These are phyloP conservation scores for Pseudohalonectria lignicola DNA, from an alignment of 2,329 filamentous ascomycete species.

Conservation along the genomic window DNA sequence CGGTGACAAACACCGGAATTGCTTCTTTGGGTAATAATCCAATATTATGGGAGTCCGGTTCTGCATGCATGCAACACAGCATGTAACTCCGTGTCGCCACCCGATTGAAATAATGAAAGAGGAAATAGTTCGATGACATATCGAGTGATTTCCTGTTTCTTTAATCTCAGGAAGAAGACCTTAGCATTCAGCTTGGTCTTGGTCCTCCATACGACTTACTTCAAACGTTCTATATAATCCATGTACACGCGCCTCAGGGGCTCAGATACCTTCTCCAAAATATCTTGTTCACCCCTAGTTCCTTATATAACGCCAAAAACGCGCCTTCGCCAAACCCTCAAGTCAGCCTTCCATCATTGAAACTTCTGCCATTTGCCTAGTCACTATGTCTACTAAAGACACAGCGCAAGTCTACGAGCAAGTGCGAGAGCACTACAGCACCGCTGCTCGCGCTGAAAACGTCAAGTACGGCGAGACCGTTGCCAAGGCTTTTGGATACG, in stretches of 20 bases:
- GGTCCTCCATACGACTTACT: too few species aligned
- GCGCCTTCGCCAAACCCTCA: not conserved
- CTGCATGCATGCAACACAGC: too few species aligned
- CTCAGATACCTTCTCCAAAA: not conserved
- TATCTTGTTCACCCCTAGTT: not conserved
- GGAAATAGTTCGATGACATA: not conserved
- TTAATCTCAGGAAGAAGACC: not conserved
- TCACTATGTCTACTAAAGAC: not conserved
- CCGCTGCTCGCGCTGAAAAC: not conserved
- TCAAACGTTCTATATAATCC: not conserved
- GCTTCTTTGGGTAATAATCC: too few species aligned
- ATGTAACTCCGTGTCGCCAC: too few species aligned
- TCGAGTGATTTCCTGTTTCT: not conserved
- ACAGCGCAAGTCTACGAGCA: not conserved
- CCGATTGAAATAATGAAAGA: too few species aligned
- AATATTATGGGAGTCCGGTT: too few species aligned
- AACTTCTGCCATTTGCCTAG: too few species aligned
- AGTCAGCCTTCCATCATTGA: not conserved
- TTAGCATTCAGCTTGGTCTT: too few species aligned
- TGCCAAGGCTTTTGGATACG: conserved; percentile 42
- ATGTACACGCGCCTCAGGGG: not conserved
- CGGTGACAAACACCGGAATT: too few species aligned
- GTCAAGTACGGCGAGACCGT: conserved; percentile 24
- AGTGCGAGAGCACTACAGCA: not conserved
- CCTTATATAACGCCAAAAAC: not conserved